phyloP scores from a whole-genome alignment of 139 green algal species.

The Spirogloea muscicola region DNA sequence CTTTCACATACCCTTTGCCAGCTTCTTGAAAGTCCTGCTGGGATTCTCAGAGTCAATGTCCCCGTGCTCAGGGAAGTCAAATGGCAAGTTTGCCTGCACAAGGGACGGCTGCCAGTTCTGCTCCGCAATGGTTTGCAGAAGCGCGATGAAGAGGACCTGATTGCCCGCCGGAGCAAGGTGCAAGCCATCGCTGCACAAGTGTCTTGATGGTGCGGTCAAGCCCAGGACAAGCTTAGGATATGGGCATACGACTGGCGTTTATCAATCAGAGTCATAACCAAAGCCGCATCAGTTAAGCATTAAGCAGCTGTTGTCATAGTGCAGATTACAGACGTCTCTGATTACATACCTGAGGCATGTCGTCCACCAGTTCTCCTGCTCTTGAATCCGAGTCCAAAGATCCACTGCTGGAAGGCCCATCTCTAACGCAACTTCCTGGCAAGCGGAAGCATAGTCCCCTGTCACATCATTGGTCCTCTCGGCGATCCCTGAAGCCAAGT shows the following conservation, averaged over 20 bases:
- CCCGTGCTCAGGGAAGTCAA: conserved; percentile 19
- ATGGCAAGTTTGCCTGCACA: neutral
- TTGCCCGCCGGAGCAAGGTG: conserved; percentile 28
- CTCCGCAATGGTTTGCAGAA: neutral
- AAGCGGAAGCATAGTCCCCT: conserved; percentile 59
- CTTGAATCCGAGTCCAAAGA: conserved; percentile 62
- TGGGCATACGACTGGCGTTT: no score
- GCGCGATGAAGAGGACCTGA: conserved; percentile 11
- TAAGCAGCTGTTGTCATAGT: no score
- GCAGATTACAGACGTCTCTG: no score
- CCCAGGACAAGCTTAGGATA: no score
- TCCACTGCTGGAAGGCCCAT: conserved; percentile 62
- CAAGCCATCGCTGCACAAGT: conserved; percentile 18
- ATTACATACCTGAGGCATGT: no score
- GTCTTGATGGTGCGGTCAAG: no score
- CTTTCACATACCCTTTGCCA: no score
- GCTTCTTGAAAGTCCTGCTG: no score
- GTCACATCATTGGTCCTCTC: conserved; percentile 58
- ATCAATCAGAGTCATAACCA: no score
- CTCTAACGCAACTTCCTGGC: conserved; percentile 44
- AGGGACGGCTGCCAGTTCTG: conserved; percentile 1
- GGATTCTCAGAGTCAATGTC: conserved; percentile 11
- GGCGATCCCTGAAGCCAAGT: neutral
- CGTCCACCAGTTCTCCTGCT: conserved; percentile 36
- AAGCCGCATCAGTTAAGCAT: no score